Base-by-base conservation (phyloP, 176 grass and related monocot genomes). In the Tuctoria greenei region DNA sequence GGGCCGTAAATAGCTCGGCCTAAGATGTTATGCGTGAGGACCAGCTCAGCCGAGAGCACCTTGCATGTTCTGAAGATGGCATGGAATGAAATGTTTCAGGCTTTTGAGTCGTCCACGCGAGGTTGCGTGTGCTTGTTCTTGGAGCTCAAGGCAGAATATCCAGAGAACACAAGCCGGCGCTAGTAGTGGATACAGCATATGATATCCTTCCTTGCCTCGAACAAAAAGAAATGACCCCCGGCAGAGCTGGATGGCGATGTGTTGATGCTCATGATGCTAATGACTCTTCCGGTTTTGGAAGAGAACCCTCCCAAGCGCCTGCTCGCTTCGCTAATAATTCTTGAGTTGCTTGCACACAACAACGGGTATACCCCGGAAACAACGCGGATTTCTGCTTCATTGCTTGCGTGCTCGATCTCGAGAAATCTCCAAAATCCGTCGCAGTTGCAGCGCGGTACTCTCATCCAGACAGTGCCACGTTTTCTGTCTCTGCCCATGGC, bases 401-500 rank as follows among this genome's bases (percentile, higher is more conserved):
- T 76, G 44, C 28, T 50, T 76, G 74, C n/a, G 50, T 43, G 24
- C 43, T 64, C 49, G 58, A n/a, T n/a, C n/a, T n/a, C 27, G 49
- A 47, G 3, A 76, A 10, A 61, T 61, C 27, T 4, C 12, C 3
- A n/a, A 25, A 15, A 60, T 28, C 11, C 57, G 28, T 26, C 10
- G 25, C 57, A 2, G 7, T 45, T 12, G 38, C 38, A 39, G 38
- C 8, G 38, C 8, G 6, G 38, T 7, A 57, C n/a, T 10, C 6
- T 28, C 25, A 60, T 28, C 24, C 57, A 15, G 25, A 60, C 31
- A 12, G 10, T 11, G 10, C 55, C 12, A 28, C 23, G 12, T 16
- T 25, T 15, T 15, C 14, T 28, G 1, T 57, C 54, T n/a, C 51
- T 55, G 6, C 8, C 9, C 39, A 41, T 8, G 39, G 39, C 0